A percentile compares a stretch with the other conserved stretches of the same genome.
Evolutionary conservation across 768 basidiomycete species (phyloP).

Genomic region (Rhodosporidiobolus odoratus): DNA sequence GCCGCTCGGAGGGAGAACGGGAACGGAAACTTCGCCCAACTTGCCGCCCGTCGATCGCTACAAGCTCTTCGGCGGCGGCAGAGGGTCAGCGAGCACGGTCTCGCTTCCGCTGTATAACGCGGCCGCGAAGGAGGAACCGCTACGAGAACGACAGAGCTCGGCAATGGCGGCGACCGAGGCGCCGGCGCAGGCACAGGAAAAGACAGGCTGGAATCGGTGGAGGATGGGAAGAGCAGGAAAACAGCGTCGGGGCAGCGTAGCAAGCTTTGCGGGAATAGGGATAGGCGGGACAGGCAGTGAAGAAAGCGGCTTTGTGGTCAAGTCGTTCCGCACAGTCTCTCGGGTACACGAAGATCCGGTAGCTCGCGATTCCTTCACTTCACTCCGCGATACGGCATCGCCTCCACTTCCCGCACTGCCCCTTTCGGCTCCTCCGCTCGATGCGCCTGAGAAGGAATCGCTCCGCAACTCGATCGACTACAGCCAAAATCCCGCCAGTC

Average conservation of each 20-base stretch:
- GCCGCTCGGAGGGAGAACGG: neutral
- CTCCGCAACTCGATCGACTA: constrained; percentile 21
- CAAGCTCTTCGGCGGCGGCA: constrained; percentile 5
- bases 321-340: constrained; percentile 33
- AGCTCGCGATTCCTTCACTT: neutral
- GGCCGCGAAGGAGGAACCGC: neutral
- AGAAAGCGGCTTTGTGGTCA: constrained; percentile 32
- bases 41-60: constrained; percentile 4
- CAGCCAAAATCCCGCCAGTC: neutral
- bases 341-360: constrained; percentile 36
- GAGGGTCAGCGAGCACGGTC: constrained; percentile 6
- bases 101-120: constrained; percentile 7
- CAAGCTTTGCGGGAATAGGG: constrained; percentile 7
- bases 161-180: constrained; percentile 1
- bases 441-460: constrained; percentile 5
- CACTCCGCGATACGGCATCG: neutral
- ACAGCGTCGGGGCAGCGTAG: constrained; percentile 13
- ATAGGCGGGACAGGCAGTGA: neutral
- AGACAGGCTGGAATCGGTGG: constrained; percentile 20
- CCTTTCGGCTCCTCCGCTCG: neutral
- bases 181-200: neutral
- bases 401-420: neutral
- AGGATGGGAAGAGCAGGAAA: constrained; percentile 15
- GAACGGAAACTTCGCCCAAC: neutral
- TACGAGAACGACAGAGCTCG: neutral